phyloP scores from a whole-genome alignment of 768 basidiomycete species.

The Suillus luteus region DNA sequence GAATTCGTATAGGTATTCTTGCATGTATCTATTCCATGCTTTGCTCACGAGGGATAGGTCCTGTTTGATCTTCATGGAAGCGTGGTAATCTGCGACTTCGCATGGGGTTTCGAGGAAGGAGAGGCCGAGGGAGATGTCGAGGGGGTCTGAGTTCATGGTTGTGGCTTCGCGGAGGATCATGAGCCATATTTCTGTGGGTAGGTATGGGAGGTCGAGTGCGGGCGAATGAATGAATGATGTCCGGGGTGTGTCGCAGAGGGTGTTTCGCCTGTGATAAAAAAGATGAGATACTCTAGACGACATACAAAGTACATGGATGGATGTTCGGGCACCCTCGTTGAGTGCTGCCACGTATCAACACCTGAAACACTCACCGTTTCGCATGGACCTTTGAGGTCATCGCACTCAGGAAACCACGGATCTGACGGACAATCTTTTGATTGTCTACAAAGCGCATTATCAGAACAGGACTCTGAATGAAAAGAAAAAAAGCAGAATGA shows the following conservation, averaged over 20 bases:
- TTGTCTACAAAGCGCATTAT: conserved; percentile 20
- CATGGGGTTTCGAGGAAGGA: conserved; percentile 58
- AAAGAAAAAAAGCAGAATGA: conserved; percentile 6
- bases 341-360: background rate
- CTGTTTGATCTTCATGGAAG: conserved; percentile 50
- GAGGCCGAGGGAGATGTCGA: conserved; percentile 50
- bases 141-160: conserved; percentile 43
- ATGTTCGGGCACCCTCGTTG: background rate
- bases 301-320: background rate
- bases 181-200: conserved; percentile 71
- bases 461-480: background rate
- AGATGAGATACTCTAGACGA: background rate
- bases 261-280: conserved; percentile 12
- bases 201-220: conserved; percentile 40
- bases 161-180: conserved; percentile 62
- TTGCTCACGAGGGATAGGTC: conserved; percentile 55
- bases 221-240: conserved; percentile 29
- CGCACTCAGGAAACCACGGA: conserved; percentile 20
- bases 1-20: conserved; percentile 63
- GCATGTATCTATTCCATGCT: conserved; percentile 54
- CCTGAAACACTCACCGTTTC: conserved; percentile 21
- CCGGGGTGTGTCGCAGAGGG: conserved; percentile 11
- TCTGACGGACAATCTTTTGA: conserved; percentile 19
- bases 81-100: conserved; percentile 47
- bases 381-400: conserved; percentile 24